These are phyloP conservation scores for Neopestalotiopsis sp. DNA, from an alignment of 2,329 filamentous ascomycete species.

Conservation along the genomic window DNA sequence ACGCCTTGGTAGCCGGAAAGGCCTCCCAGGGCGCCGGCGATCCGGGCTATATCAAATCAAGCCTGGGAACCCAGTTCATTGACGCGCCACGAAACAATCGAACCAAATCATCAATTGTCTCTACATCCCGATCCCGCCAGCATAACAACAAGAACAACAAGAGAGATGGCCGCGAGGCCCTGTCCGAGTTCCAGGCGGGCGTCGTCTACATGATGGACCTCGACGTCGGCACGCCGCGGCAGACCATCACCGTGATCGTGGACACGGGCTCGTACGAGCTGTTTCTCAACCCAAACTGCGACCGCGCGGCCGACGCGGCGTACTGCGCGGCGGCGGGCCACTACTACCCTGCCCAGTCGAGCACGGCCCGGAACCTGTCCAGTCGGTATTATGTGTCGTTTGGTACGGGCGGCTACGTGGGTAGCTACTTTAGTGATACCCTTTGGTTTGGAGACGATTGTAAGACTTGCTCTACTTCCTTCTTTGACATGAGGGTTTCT, in stretches of 20 bases:
- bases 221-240: constrained; percentile 42
- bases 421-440: constrained; percentile 18
- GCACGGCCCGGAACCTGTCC: constrained; percentile 34
- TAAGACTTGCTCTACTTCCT: neutral
- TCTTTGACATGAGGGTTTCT: too few relatives aligned
- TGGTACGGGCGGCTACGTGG: constrained; percentile 16
- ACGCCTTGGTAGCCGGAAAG: neutral
- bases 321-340: constrained; percentile 40
- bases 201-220: constrained; percentile 42
- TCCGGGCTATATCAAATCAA: constrained; percentile 31
- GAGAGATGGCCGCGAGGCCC: constrained; percentile 29
- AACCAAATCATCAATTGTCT: neutral
- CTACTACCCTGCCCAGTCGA: constrained; percentile 39
- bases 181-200: constrained; percentile 33
- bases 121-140: too few relatives aligned
- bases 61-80: constrained; percentile 27
- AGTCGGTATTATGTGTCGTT: constrained; percentile 23
- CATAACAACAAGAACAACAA: too few relatives aligned
- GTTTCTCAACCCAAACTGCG: constrained; percentile 43
- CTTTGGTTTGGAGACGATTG: constrained; percentile 19
- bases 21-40: neutral
- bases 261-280: constrained; percentile 46
- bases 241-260: constrained; percentile 41
- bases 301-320: constrained; percentile 35
- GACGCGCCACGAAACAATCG: constrained; percentile 22